A percentile compares a stretch with the other conserved stretches of the same genome.
Evolutionary conservation across 2,329 filamentous ascomycete species (phyloP).

Genomic region (Trichoderma gracile): DNA sequence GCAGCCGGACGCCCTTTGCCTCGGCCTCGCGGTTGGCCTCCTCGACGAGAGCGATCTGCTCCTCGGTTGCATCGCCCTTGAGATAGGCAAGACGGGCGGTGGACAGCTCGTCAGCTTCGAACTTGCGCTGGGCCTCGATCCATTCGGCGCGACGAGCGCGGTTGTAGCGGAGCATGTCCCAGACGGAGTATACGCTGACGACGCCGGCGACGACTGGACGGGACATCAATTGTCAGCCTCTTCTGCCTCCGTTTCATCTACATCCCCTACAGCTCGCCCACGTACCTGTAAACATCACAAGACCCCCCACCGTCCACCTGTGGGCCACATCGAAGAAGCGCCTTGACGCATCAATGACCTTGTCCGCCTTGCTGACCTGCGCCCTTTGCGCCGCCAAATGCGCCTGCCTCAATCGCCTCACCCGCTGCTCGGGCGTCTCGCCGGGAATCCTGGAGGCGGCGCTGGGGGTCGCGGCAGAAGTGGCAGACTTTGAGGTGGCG

Average conservation of each 20-base stretch:
- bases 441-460: constrained; percentile 38
- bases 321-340: constrained; percentile 58
- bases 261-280: not conserved
- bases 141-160: constrained; percentile 61
- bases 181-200: constrained; percentile 59
- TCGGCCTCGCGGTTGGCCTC: constrained; percentile 54
- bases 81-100: constrained; percentile 62
- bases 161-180: constrained; percentile 64
- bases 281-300: constrained; percentile 59
- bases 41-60: constrained; percentile 58
- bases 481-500: constrained; percentile 62
- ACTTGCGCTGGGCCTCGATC: constrained; percentile 54
- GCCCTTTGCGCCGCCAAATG: constrained; percentile 66
- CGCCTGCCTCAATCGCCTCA: constrained; percentile 66
- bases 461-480: constrained; percentile 31
- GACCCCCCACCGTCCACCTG: constrained; percentile 54
- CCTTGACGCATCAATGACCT: constrained; percentile 50
- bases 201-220: constrained; percentile 54
- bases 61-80: constrained; percentile 56
- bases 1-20: constrained; percentile 49
- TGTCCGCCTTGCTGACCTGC: constrained; percentile 55
- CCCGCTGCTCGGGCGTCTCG: constrained; percentile 70
- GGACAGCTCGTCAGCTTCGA: constrained; percentile 57
- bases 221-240: not conserved
- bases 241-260: too few species aligned